These are phyloP conservation scores for Wickerhamomyces rabaulensis DNA, from an alignment of 805 yeast genomes.

Conservation along the genomic window DNA sequence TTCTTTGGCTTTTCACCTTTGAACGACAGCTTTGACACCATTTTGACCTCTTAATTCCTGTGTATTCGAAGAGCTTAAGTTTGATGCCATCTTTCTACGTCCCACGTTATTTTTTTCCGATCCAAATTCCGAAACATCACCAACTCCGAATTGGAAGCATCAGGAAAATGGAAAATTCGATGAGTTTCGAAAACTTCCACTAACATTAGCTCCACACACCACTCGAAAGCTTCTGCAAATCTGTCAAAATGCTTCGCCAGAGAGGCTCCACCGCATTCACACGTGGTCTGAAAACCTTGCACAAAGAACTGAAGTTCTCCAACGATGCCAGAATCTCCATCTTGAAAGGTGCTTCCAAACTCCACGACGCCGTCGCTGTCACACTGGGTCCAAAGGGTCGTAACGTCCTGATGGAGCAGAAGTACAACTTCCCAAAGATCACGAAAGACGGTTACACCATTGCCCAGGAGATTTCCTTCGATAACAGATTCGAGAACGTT, in stretches of 20 bases:
- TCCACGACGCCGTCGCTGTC: slow-evolving; percentile 94
- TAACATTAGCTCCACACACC: too few species aligned
- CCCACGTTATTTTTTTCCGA: not conserved
- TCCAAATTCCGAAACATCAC: not conserved
- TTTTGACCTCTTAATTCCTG: slow-evolving; percentile 9
- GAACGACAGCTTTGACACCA: slow-evolving; percentile 33
- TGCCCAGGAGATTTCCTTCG: slow-evolving; percentile 75
- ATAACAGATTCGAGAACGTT: slow-evolving; percentile 91
- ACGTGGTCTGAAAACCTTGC: slow-evolving; percentile 29
- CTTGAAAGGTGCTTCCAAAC: slow-evolving; percentile 86
- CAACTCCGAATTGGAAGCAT: not conserved
- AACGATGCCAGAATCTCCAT: slow-evolving; percentile 96
- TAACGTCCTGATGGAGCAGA: slow-evolving; percentile 93
- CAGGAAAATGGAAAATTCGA: not conserved
- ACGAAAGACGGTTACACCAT: slow-evolving; percentile 99
- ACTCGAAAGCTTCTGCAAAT: not conserved
- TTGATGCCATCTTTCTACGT: too few species aligned
- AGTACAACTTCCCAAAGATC: slow-evolving; percentile 94
- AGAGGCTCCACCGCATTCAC: slow-evolving; percentile 1
- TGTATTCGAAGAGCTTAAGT: too few species aligned
- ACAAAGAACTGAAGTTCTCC: slow-evolving; percentile 94
- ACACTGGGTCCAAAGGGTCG: slow-evolving; percentile 98
- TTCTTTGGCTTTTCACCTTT: slow-evolving; percentile 29
- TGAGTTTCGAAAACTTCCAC: not conserved
- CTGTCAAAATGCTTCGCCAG: not conserved